These are phyloP conservation scores for Ceriops zippeliana DNA, from an alignment of 345 rosid species.

Conservation along the genomic window DNA sequence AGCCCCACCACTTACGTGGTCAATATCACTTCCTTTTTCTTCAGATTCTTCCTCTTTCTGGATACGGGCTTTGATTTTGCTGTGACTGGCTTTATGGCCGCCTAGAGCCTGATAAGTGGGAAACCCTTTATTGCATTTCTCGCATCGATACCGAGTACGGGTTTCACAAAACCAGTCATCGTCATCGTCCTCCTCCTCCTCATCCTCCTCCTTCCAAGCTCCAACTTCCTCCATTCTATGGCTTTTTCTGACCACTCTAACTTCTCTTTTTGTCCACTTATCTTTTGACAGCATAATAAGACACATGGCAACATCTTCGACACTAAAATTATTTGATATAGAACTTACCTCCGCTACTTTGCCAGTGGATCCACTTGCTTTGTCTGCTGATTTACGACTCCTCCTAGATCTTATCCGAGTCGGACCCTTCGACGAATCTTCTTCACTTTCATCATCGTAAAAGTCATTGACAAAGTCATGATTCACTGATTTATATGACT, in stretches of 20 bases:
- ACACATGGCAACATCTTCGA: constrained; percentile 36
- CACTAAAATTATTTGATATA: constrained; percentile 15
- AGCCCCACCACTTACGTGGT: neutral
- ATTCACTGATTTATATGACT: constrained; percentile 20
- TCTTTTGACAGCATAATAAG: constrained; percentile 26
- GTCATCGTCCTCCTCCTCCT: constrained; percentile 14
- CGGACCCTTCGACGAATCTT: constrained; percentile 17
- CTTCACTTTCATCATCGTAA: constrained; percentile 22
- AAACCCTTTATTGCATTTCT: constrained; percentile 27
- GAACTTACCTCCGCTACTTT: constrained; percentile 28
- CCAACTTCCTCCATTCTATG: neutral
- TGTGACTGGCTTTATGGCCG: constrained; percentile 32
- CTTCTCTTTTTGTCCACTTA: neutral
- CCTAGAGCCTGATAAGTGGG: constrained; percentile 35
- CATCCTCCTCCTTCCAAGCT: neutral
- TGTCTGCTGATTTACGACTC: constrained; percentile 2
- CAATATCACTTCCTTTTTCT: neutral
- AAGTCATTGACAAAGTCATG: constrained; percentile 5
- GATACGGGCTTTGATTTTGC: constrained; percentile 1
- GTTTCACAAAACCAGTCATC: neutral
- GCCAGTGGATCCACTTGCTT: neutral
- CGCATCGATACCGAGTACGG: constrained; percentile 14
- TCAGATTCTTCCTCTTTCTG: neutral
- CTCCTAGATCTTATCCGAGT: constrained; percentile 27
- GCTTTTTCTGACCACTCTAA: neutral